Percentiles rank a stretch among this genome's conserved stretches.
Evolutionary conservation across 805 yeast species (phyloP).

Genomic region (Lipomyces kockii): DNA sequence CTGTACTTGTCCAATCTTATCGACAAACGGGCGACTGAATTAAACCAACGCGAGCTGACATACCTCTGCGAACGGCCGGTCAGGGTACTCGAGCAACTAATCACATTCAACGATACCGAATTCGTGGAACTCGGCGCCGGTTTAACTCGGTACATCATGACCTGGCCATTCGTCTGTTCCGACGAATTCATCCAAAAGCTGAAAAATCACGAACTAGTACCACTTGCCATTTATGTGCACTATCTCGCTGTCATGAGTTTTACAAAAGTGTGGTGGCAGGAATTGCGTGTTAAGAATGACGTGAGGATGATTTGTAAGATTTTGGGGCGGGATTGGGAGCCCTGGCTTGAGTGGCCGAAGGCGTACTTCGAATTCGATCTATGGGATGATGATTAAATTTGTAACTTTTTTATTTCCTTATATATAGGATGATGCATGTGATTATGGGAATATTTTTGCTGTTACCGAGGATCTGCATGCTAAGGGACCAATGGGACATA

Average conservation of each 20-base stretch:
- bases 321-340: constrained; percentile 35
- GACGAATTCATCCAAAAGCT: constrained; percentile 34
- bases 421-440: neutral
- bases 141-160: constrained; percentile 32
- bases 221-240: constrained; percentile 34
- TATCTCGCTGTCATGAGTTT: constrained; percentile 36
- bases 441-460: neutral
- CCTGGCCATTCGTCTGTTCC: constrained; percentile 37
- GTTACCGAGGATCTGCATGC: neutral
- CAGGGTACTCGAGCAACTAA: constrained; percentile 34
- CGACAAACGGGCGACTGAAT: constrained; percentile 34
- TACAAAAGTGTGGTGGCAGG: constrained; percentile 37
- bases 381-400: constrained; percentile 29
- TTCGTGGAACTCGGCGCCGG: constrained; percentile 34
- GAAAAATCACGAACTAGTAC: constrained; percentile 31
- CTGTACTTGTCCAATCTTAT: constrained; percentile 31
- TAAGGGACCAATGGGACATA: neutral
- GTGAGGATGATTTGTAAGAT: constrained; percentile 33
- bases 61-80: constrained; percentile 34
- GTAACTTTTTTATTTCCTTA: neutral
- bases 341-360: constrained; percentile 34
- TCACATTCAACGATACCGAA: constrained; percentile 35
- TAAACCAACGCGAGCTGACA: constrained; percentile 33
- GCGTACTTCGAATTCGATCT: constrained; percentile 34
- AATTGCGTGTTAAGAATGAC: constrained; percentile 32